Percentiles rank a stretch among this genome's conserved stretches.
These are phyloP conservation scores for Lasiosphaeriaceae sp. DNA, from an alignment of 495 filamentous ascomycete species.

Conservation along the genomic window DNA sequence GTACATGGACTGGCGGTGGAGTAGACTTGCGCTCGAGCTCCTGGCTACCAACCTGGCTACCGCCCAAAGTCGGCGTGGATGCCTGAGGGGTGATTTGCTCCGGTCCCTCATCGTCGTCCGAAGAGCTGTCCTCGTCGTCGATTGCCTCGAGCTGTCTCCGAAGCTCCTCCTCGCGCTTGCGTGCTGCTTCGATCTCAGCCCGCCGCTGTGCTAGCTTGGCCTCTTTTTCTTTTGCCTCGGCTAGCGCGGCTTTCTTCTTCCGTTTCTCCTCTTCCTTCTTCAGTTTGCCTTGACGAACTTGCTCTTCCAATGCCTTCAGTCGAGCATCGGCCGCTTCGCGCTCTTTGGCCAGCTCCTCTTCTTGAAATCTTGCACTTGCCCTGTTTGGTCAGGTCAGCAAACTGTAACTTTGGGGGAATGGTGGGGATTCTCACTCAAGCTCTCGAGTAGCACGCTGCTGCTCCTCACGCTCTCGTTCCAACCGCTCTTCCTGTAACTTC, in stretches of 20 bases:
- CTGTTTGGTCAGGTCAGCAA: constrained; percentile 46
- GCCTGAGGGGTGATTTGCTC: constrained; percentile 77
- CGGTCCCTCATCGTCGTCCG: constrained; percentile 85
- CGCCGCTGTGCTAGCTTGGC: constrained; percentile 76
- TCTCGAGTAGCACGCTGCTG: constrained; percentile 70
- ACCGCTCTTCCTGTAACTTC: constrained; percentile 50
- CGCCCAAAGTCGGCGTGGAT: constrained; percentile 67
- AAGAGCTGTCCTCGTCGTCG: constrained; percentile 70
- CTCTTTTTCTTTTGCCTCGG: constrained; percentile 87
- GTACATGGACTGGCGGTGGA: constrained; percentile 42
- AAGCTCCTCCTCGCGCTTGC: constrained; percentile 81
- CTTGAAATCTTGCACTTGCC: constrained; percentile 68
- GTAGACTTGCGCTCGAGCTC: constrained; percentile 49
- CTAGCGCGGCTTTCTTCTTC: constrained; percentile 79
- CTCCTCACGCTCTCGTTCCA: constrained; percentile 67
- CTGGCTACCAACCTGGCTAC: constrained; percentile 47
- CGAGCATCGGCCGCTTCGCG: constrained; percentile 78
- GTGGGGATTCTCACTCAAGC: constrained; percentile 70
- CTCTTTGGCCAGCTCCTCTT: constrained; percentile 74
- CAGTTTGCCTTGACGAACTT: constrained; percentile 90
- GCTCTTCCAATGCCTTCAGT: constrained; percentile 84
- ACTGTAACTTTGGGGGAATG: neutral
- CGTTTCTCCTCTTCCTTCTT: constrained; percentile 95
- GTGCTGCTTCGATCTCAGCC: constrained; percentile 87
- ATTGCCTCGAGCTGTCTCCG: constrained; percentile 82